These are phyloP conservation scores for Tephrocybe sp. DNA, from an alignment of 768 basidiomycete species.

Conservation along the genomic window DNA sequence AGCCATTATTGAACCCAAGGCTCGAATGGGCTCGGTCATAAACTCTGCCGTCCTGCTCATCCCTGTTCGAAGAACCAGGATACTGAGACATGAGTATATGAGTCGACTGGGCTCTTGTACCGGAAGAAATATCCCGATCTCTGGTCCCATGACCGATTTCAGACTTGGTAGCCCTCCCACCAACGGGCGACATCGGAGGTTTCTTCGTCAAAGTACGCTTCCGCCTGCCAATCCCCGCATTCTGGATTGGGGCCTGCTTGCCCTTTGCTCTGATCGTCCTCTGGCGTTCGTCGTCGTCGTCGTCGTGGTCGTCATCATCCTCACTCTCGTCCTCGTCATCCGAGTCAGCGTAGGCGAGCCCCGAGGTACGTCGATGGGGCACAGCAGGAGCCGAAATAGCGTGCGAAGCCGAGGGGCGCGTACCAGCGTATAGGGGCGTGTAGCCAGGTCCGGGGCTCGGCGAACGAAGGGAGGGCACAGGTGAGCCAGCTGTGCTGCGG, in stretches of 20 bases:
- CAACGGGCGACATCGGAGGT: constrained; percentile 5
- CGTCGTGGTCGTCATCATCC: constrained; percentile 17
- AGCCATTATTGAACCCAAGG: constrained; percentile 26
- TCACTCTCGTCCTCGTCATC: constrained; percentile 28
- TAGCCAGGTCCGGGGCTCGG: constrained; percentile 34
- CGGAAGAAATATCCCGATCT: constrained; percentile 10
- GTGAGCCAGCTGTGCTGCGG: constrained; percentile 59
- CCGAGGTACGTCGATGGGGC: constrained; percentile 6
- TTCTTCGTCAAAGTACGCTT: constrained; percentile 16
- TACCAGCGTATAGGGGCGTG: constrained; percentile 11
- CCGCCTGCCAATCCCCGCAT: constrained; percentile 4
- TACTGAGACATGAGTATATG: constrained; percentile 17
- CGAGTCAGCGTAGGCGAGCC: constrained; percentile 16
- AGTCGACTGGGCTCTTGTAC: constrained; percentile 26
- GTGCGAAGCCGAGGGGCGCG: neutral
- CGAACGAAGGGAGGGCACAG: constrained; percentile 38
- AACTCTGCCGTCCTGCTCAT: constrained; percentile 5
- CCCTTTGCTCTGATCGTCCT: constrained; percentile 23
- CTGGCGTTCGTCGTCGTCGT: constrained; percentile 25
- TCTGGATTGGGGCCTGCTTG: neutral
- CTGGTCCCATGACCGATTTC: constrained; percentile 37
- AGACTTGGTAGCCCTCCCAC: constrained; percentile 31
- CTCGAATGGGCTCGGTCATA: constrained; percentile 31
- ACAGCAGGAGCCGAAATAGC: neutral
- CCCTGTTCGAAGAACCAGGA: neutral